Evolutionary conservation across 2,329 filamentous ascomycete genomes (phyloP), one percentile per base, ranked within the genome.

Genomic region (Penicillium aurantiogriseum): DNA sequence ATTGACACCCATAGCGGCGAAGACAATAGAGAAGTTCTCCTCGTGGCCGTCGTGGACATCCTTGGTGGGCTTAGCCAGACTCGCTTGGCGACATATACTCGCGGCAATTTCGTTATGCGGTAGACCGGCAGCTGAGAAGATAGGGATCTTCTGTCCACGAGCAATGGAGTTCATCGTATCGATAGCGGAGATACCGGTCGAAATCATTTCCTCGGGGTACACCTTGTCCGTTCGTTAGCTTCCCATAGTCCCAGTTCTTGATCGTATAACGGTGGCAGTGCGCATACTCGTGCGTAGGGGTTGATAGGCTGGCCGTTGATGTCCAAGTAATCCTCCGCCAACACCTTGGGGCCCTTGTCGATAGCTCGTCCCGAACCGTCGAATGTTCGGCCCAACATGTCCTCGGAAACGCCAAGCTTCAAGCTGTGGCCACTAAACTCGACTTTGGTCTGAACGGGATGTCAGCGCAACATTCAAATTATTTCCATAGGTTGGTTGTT

Each of bases 1-100:
- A 82, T 99, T 99, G 69, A 99, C 94, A 92, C 94, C 94, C 94
- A 99, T 99, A 73, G 94, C 94, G 74, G 91, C 95, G 75, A 99
- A 99, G 57, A 99, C 94, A 71, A 99, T 99, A 60, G 92, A 97
- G 85, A 99, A 99, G 83, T 99, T 99, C 73, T 99, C 94, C 72
- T 97, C 92, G 78, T 99, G 94, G 56, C 88, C 92, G 72, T 99
- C 95, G 73, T 99, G 94, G 27, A 94, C 88, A 65, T 89, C 92
- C 85, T 99, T 99, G 76, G 91, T 96, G 36, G 92, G 92, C 83
- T 82, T 91, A 68, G 97, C 95, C 74, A 99, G 81, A 78, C 93
- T 87, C 68, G 94, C 94, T 79, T 99, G 94, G 80, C 95, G 88
- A 83, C 92, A 97, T 79, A 99, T 99, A 80, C 97, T 92, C 46